phyloP scores from a whole-genome alignment of 345 rosid species.

The Arabis hirsuta region DNA sequence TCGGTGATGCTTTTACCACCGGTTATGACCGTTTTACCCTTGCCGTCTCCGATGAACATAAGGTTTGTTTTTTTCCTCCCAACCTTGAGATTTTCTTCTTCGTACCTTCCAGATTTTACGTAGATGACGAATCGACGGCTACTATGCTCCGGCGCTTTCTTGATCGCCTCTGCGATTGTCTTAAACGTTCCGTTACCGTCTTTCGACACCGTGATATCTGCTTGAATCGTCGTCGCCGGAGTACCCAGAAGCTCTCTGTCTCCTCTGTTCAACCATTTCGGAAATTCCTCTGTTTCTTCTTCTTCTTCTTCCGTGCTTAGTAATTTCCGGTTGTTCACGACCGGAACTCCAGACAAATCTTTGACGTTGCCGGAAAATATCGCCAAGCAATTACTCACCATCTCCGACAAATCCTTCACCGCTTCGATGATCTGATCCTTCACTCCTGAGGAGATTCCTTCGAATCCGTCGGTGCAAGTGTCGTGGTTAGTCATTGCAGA shows the following conservation, averaged over 20 bases:
- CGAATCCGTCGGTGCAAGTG: constrained; percentile 88
- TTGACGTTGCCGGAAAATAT: constrained; percentile 58
- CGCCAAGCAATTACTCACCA: constrained; percentile 88
- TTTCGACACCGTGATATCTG: constrained; percentile 78
- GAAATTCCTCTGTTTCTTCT: constrained; percentile 49
- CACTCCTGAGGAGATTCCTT: constrained; percentile 46
- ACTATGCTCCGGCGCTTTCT: constrained; percentile 79
- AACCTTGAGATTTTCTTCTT: constrained; percentile 71
- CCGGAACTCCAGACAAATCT: constrained; percentile 81
- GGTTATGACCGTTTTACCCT: constrained; percentile 75
- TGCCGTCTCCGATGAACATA: constrained; percentile 94
- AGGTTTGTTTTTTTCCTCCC: constrained; percentile 89
- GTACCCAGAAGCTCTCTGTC: constrained; percentile 67
- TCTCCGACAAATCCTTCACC: constrained; percentile 75
- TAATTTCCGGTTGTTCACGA: constrained; percentile 73
- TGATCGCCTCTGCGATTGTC: constrained; percentile 91
- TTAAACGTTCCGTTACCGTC: constrained; percentile 81
- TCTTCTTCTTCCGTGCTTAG: constrained; percentile 31
- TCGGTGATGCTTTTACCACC: constrained; percentile 68
- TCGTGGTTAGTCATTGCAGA: constrained; percentile 92
- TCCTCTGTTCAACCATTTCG: constrained; percentile 68
- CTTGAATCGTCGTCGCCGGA: constrained; percentile 65
- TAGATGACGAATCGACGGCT: constrained; percentile 69
- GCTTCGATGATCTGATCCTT: constrained; percentile 63
- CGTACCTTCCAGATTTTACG: constrained; percentile 94